phyloP scores from a whole-genome alignment of 148 eudicot species.

The Amaranthus cruentus region DNA sequence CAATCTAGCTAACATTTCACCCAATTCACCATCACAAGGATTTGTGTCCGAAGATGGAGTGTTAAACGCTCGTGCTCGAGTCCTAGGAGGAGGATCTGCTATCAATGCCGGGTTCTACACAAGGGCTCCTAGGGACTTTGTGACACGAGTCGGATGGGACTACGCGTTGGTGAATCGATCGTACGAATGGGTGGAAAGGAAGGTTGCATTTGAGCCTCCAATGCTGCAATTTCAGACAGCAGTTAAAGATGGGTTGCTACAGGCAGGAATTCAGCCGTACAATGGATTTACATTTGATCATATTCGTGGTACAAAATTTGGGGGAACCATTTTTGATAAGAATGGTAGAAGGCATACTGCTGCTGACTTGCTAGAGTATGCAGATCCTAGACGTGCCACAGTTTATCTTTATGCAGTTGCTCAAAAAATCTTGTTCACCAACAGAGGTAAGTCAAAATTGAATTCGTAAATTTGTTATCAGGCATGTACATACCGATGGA shows the following conservation, averaged over 20 bases:
- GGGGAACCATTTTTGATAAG: conserved; percentile 75
- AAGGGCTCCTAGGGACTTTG: conserved; percentile 45
- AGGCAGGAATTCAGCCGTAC: conserved; percentile 57
- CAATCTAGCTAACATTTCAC: conserved; percentile 40
- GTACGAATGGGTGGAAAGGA: conserved; percentile 74
- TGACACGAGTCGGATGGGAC: conserved; percentile 50
- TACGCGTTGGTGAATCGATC: conserved; percentile 52
- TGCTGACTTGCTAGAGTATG: conserved; percentile 76
- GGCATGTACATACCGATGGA: too few relatives aligned
- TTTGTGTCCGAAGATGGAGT: conserved; percentile 88
- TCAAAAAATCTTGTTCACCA: conserved; percentile 44
- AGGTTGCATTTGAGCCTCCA: conserved; percentile 53
- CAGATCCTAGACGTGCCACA: conserved; percentile 45
- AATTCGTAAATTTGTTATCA: too few relatives aligned
- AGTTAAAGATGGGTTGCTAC: conserved; percentile 58
- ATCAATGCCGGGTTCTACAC: conserved; percentile 87
- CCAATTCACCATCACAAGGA: conserved; percentile 62
- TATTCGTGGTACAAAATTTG: conserved; percentile 62
- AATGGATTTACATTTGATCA: conserved; percentile 79
- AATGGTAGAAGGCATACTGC: conserved; percentile 78
- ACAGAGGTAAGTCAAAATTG: conserved; percentile 28
- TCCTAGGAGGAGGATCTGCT: conserved; percentile 75
- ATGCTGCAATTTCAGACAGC: conserved; percentile 66
- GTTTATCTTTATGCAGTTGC: conserved; percentile 63
- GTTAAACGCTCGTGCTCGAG: conserved; percentile 60